Base-by-base conservation (phyloP, 2,329 filamentous ascomycete genomes). In the Hypoxylon sp. region DNA sequence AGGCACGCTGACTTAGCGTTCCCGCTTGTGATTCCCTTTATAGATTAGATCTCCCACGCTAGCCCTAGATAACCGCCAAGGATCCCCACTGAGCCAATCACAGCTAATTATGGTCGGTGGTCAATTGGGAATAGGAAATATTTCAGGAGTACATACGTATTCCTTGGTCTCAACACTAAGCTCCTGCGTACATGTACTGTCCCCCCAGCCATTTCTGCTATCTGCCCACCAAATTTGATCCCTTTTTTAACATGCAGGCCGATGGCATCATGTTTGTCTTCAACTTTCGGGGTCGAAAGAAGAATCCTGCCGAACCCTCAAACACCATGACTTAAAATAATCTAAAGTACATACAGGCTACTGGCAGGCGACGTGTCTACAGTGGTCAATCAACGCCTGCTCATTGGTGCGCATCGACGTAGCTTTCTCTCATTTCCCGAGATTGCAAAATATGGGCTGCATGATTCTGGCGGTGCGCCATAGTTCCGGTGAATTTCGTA, bases 371-470 rank as follows among this genome's bases (percentile, higher is more conserved):
- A 27, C 32, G 8, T 50, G 32, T 17, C 42, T 50, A 58, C 11
- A 11, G 39, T 21, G 21, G 19, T 42, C 27, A 56, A 46, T 46
- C 39, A 32, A 17, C 17, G 17, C 44, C 13, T 24, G 17, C 27
- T 44, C n/a, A 66, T 56, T 60, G 59, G 52, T 24, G 35, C 44
- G 63, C 52, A 51, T 68, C 65, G 44, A 65, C 13, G 53, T 60
- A 62, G 55, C 51, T 27, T 31, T 55, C 65, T 46, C 54, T 68
- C 52, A 63, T 70, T 63, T 62, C 55, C 65, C 65, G 68, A 68
- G 44, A 68, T 70, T 70, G 19, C 62, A 46, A 39, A 55, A 55
- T 58, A 57, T 50, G 19, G 13, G 44, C 48, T 44, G 53, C 31
- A 64, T 53, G 29, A 56, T 64, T 37, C 50, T 42, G 27, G 47